Evolutionary conservation across 2,329 filamentous ascomycete species (phyloP), one percentile per base, ranked within the genome.

Genomic region (Aspergillus aculeatus): DNA sequence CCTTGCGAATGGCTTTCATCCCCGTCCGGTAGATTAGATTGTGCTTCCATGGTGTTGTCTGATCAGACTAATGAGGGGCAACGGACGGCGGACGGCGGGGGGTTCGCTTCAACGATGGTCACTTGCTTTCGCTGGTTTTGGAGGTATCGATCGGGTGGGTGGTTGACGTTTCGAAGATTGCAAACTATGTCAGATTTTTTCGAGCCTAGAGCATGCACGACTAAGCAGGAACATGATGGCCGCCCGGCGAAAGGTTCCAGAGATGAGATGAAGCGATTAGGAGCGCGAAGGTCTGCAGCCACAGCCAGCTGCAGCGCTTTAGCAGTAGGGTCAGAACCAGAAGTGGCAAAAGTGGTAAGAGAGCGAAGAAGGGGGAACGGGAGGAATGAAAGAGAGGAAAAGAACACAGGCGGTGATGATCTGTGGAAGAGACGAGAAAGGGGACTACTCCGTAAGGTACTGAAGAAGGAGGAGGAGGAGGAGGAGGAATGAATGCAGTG

Each of bases 1-100:
- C 56, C 52, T 56, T 54, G 62, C 50, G 53, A 49, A 26, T 21
- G 55, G 14, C 54, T 24, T n/a, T 59, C 50, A 5, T 16, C 60
- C 16, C 50, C 23, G 47, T 66, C 56, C 16, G 59, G 63, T n/a
- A 56, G 38, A 47, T 41, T 50, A 24, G 60, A 62, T n/a, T 62
- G 57, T 14, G 50, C 48, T 29, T 64, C 62, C 64, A 65, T 64
- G 21, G 9, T 48, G 19, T n/a, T 35, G 10, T 31, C 29, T 53
- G 2, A 16, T 16, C 11, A 35, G 11, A 35, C 21, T 10, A 3
- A 21, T 10, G 21, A 55, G 14, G 21, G 41, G 12, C 21, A 47
- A 44, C 23, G 24, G 31, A 14, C 38, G 16, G 16, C 38, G 14
- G 32, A 35, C 14, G 32, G 32, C 14, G 32, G 32, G 32, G 14